Evolutionary conservation across 805 yeast genomes (phyloP).

Genomic region (Lipomyces spencermartinsiae): DNA sequence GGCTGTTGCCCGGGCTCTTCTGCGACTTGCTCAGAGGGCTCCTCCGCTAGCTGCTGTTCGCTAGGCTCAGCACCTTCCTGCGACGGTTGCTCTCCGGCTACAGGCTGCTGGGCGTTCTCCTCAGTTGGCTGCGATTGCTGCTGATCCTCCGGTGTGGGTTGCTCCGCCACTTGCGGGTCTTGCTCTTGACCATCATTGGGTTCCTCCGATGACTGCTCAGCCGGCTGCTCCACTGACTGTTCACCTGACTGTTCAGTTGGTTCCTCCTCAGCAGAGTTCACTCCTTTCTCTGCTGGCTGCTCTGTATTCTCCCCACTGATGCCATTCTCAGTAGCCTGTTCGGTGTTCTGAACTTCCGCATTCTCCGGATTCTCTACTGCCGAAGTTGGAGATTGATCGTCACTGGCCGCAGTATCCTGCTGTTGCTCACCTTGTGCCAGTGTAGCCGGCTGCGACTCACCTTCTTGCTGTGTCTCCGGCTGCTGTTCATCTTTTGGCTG

Average conservation of each 20-base stretch:
- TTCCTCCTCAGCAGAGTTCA: neutral
- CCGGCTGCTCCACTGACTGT: neutral
- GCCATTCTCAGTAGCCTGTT: neutral
- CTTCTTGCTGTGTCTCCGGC: neutral
- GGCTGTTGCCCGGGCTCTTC: too few relatives aligned
- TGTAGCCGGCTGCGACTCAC: neutral
- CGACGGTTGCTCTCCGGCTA: neutral
- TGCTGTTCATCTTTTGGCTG: too few relatives aligned
- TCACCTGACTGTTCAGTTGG: neutral
- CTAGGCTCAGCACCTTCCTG: neutral
- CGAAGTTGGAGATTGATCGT: neutral
- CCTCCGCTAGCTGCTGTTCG: neutral
- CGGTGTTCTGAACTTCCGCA: neutral
- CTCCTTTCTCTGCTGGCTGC: neutral
- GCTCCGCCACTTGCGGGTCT: neutral
- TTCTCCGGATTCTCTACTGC: neutral
- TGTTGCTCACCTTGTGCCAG: neutral
- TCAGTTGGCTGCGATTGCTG: neutral
- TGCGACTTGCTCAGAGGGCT: neutral
- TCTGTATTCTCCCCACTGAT: neutral
- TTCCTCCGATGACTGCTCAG: neutral
- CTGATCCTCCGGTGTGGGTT: neutral
- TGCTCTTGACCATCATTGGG: neutral
- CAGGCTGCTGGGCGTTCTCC: too few relatives aligned
- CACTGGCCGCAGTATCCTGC: neutral